Base-by-base conservation (phyloP, 805 yeast species). In the Phaffomyces antillensis region DNA sequence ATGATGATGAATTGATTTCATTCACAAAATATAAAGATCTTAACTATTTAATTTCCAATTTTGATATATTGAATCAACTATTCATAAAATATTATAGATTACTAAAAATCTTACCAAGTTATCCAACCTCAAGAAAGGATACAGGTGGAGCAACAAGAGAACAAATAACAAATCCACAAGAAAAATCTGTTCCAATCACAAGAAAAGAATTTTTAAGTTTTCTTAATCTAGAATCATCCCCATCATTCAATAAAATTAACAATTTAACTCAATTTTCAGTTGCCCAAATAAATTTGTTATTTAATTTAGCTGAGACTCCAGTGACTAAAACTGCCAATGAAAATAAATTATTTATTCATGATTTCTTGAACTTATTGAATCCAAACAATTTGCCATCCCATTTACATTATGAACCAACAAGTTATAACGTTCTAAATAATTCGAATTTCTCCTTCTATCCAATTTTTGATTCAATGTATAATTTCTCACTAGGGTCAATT, bases 401-500 rank as follows among this genome's bases (percentile, higher is more conserved):
- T 40, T 47, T 69, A 36, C 65, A 53, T 32, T 53, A 53, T 33
- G 51, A 48, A 17, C 46, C 41, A 13, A n/a, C 39, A 20, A 20
- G 23, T 18, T 18, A 25, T 6, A 43, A 32, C 3, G 38, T 36
- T 4, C 34, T 40, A 15, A 40, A 45, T 26, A 8, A 53, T 54
- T 59, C 66, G 17, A 67, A 65, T 43, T 67, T 62, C 45, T 67
- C 62, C 44, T 67, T 75, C 41, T 73, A 68, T 72, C 77, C 85
- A 54, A 81, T 91, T 41, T 87, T 91, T 51, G 95, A 86, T 60
- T 86, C 96, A 9, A 73, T 83, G 45, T 87, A 90, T 66, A 88
- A 95, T 47, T 91, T 91, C 65, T 68, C 85, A 28, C 71, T 91
- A 47, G 99, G 99, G 16, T 88, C 97, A 4, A 75, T 90, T 41